Evolutionary conservation across 345 rosid genomes (phyloP).

Genomic region (Cardiospermum halicacabum): DNA sequence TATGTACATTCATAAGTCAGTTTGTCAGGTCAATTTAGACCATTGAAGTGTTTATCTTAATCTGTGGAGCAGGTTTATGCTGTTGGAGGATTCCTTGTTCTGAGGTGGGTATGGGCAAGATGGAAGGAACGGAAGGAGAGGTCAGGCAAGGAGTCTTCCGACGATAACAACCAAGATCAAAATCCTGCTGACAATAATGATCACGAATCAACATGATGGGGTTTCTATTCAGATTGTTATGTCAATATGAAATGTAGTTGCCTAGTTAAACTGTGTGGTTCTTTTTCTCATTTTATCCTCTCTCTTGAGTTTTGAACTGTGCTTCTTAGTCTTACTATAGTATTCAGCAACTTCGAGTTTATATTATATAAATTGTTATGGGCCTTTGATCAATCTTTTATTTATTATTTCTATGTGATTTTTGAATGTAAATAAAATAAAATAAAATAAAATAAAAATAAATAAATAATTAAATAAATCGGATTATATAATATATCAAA

Average conservation of each 20-base stretch:
- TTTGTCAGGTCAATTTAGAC: neutral
- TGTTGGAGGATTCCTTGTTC: conserved; percentile 68
- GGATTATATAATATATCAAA: too few species aligned
- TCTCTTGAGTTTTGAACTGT: neutral
- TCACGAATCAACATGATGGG: conserved; percentile 8
- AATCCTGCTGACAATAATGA: conserved; percentile 28
- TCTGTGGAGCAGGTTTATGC: conserved; percentile 64
- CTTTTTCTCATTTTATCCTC: neutral
- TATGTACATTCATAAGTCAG: neutral
- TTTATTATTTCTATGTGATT: too few species aligned
- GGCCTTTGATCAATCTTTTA: too few species aligned
- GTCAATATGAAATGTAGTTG: neutral
- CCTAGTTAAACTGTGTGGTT: neutral
- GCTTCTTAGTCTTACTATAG: neutral
- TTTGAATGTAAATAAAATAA: too few species aligned
- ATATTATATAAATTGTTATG: too few species aligned
- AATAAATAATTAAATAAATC: too few species aligned
- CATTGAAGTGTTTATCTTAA: conserved; percentile 6
- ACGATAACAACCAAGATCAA: conserved; percentile 28
- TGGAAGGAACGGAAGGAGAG: conserved; percentile 79
- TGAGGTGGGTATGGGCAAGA: conserved; percentile 84
- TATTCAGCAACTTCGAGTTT: too few species aligned
- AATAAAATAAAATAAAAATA: too few species aligned
- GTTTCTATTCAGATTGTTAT: neutral
- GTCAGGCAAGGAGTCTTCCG: conserved; percentile 30